phyloP scores from a whole-genome alignment of 805 yeast species.

The Ogataea zsoltii region DNA sequence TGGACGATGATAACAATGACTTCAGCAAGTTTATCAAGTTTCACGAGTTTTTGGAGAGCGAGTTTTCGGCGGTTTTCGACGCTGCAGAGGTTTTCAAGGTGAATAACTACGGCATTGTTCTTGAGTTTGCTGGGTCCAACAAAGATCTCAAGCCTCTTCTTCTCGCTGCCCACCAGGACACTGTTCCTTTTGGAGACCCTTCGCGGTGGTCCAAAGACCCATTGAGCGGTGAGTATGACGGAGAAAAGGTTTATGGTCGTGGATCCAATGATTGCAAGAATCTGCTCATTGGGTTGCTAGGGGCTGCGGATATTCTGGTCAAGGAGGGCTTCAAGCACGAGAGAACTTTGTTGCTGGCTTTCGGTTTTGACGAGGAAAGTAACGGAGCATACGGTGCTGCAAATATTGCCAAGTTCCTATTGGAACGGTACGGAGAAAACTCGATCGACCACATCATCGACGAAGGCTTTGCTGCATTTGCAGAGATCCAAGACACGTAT shows the following conservation, averaged over 20 bases:
- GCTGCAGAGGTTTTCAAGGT: conserved; percentile 50
- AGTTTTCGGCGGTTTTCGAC: conserved; percentile 54
- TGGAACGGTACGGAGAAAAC: conserved; percentile 58
- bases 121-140: conserved; percentile 61
- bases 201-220: conserved; percentile 73
- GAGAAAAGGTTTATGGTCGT: conserved; percentile 68
- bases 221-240: conserved; percentile 66
- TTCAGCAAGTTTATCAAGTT: conserved; percentile 31
- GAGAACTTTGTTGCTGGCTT: conserved; percentile 62
- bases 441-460: conserved; percentile 65
- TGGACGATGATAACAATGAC: conserved; percentile 28
- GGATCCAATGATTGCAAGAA: conserved; percentile 80
- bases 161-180: conserved; percentile 78
- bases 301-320: conserved; percentile 60
- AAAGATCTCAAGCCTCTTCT: conserved; percentile 58
- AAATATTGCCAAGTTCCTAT: conserved; percentile 46
- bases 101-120: conserved; percentile 63
- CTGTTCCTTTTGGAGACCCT: conserved; percentile 69
- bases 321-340: conserved; percentile 50
- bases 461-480: conserved; percentile 41
- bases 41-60: conserved; percentile 48
- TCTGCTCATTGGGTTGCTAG: conserved; percentile 62
- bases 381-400: conserved; percentile 65
- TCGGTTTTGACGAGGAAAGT: conserved; percentile 82
- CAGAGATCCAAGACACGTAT: conserved; percentile 34